Conservation (phyloP, 257 asterid species). For the Solanum sejunctum region DNA sequence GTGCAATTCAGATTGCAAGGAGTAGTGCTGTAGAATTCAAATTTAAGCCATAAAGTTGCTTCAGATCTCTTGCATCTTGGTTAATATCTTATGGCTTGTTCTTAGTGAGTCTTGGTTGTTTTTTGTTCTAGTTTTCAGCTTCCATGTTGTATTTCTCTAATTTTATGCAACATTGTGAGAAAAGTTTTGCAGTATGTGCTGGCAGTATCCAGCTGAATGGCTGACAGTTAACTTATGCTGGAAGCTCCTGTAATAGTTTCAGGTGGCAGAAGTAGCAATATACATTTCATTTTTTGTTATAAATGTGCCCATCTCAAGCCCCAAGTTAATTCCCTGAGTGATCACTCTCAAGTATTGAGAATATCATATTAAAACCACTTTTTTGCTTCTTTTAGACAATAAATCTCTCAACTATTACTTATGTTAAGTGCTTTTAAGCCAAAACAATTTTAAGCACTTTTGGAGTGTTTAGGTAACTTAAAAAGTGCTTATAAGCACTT, state of each 20-base stretch:
- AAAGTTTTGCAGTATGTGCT: not conserved
- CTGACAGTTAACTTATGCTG: not conserved
- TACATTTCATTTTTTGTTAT: not conserved
- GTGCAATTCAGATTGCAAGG: not conserved
- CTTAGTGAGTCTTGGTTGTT: not conserved
- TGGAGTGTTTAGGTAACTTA: too few relatives aligned
- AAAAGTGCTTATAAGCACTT: too few relatives aligned
- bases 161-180: not conserved
- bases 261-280: not conserved
- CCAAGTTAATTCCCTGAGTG: not conserved
- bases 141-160: not conserved
- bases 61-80: not conserved
- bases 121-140: not conserved
- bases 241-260: not conserved
- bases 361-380: not conserved
- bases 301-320: not conserved
- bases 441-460: too few relatives aligned
- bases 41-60: not conserved
- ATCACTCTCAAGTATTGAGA: not conserved
- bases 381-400: not conserved
- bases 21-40: not conserved
- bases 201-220: not conserved
- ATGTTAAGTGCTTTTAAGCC: too few relatives aligned
- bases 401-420: not conserved
- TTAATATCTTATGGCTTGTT: not conserved